Evolutionary conservation across 768 basidiomycete species (phyloP), one percentile per base, ranked within the genome.

Genomic region (Lyophyllum atratum): DNA sequence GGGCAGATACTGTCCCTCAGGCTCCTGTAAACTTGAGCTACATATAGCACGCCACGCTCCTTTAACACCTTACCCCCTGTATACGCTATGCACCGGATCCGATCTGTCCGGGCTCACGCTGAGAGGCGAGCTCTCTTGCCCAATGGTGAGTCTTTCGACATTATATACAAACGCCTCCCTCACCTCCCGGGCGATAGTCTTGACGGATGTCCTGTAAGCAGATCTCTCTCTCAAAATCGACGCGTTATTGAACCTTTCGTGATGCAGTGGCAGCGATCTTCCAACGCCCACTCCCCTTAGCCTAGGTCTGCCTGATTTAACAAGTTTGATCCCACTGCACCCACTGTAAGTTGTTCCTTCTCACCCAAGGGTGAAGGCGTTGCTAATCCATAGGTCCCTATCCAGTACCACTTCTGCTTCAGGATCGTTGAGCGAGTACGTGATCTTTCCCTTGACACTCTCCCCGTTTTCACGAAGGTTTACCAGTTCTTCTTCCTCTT

Each of bases 341-440:
- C 1, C 24, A 52, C 28, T 46, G 42, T 44, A 22, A 28, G 42
- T 46, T 43, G 8, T 24, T 28, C 22, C 2, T 55, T 14, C 2
- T 33, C 26, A 10, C 48, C 3, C 10, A 10, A 46, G 8, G 29
- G 26, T 21, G 5, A 40, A 17, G 19, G 37, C 33, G 24, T 3
- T 29, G 1, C 22, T 31, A n/a, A 44, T 29, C 21, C 17, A 34
- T 37, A 1, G 8, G 14, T 37, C 9, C 14, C 8, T 15, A 3
- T 37, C 4, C n/a, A 14, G 19, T 4, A 15, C 34, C 0, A 47
- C 25, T 29, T 46, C 34, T 14, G 22, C 37, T n/a, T 29, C 56
- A 15, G 33, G 17, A 34, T 56, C 57, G 42, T 54, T 37, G 51
- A 53, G 42, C 42, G 54, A 58, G 57, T 59, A 24, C 12, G 57